A percentile compares a stretch with the other conserved stretches of the same genome.
phyloP scores from a whole-genome alignment of 1,139 yeast genomes.

The Taphrina flavorubra region DNA sequence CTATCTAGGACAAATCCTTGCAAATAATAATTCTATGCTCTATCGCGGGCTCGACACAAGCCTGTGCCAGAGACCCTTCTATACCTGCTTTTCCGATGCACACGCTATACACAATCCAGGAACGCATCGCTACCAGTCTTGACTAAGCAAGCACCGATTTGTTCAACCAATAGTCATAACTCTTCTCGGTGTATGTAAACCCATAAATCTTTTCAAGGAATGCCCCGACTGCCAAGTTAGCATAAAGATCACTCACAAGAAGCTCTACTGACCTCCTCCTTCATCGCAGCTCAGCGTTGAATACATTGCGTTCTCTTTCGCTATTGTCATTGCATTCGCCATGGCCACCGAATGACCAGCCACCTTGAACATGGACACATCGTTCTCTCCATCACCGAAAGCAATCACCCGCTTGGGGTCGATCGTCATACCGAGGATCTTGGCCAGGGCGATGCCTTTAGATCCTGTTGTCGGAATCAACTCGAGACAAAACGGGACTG shows the following conservation, averaged over 20 bases:
- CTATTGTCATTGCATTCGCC: conserved; percentile 42
- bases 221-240: conserved; percentile 18
- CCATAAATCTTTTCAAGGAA: conserved; percentile 34
- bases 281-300: conserved; percentile 39
- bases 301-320: conserved; percentile 32
- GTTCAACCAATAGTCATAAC: conserved; percentile 36
- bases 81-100: too few relatives aligned
- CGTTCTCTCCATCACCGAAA: conserved; percentile 43
- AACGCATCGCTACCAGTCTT: background rate
- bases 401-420: conserved; percentile 34
- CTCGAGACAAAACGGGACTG: conserved; percentile 42
- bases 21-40: too few relatives aligned
- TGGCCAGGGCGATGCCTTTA: conserved; percentile 41
- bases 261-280: conserved; percentile 29
- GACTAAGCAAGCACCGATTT: background rate
- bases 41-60: too few relatives aligned
- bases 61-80: too few relatives aligned
- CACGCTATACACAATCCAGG: too few relatives aligned
- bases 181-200: conserved; percentile 21
- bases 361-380: conserved; percentile 42
- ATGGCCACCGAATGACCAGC: conserved; percentile 42
- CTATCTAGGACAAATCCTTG: too few relatives aligned
- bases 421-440: conserved; percentile 30
- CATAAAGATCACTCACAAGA: background rate
- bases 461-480: conserved; percentile 41